Evolutionary conservation across 2,329 filamentous ascomycete genomes (phyloP).

Genomic region (Aspergillus fumigatiaffinis): DNA sequence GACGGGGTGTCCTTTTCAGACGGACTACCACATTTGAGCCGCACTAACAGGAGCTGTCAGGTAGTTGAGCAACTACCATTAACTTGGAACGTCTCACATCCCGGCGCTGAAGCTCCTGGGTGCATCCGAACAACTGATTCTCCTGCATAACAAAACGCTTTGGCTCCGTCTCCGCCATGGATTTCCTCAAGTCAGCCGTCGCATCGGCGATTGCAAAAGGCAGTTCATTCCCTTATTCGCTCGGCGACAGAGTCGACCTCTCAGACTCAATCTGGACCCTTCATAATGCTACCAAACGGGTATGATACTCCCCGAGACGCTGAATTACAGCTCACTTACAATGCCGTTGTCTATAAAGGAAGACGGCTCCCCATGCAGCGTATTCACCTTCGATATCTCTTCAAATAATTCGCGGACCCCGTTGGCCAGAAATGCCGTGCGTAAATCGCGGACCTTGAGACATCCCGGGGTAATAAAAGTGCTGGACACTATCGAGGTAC

Average conservation of each 20-base stretch:
- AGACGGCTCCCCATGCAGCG: constrained; percentile 89
- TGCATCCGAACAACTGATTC: constrained; percentile 5
- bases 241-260: constrained; percentile 87
- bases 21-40: background rate
- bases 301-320: constrained; percentile 39
- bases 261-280: constrained; percentile 96
- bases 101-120: background rate
- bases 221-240: constrained; percentile 85
- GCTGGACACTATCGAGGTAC: constrained; percentile 86
- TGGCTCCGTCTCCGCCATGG: constrained; percentile 57
- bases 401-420: constrained; percentile 76
- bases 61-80: background rate
- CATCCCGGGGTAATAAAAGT: constrained; percentile 95
- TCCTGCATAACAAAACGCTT: background rate
- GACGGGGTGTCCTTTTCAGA: background rate
- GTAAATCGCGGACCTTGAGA: constrained; percentile 86
- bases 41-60: background rate
- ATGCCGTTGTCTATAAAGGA: constrained; percentile 55
- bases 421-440: constrained; percentile 86
- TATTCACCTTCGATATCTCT: constrained; percentile 90
- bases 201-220: constrained; percentile 95
- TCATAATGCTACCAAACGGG: constrained; percentile 87
- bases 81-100: background rate
- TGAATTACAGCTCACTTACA: constrained; percentile 10
- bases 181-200: constrained; percentile 96